Base-by-base conservation (phyloP, 495 filamentous ascomycete species). In the Penicillium chermesinum region DNA sequence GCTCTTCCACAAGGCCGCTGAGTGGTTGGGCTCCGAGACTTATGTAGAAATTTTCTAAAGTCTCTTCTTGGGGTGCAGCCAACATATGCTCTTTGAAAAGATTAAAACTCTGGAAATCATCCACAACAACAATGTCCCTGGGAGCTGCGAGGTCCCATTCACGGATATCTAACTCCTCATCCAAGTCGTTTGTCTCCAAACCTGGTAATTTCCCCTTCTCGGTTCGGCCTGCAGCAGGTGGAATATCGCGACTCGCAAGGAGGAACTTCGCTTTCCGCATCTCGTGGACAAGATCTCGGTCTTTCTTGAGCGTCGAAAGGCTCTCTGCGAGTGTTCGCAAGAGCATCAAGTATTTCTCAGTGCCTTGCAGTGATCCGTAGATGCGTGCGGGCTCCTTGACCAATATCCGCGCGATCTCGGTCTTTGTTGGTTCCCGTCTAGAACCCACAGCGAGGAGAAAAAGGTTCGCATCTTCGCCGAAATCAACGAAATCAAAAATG, bases 401-500 rank as follows among this genome's bases (percentile, higher is more conserved):
- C 25, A 91, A 72, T 59, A 91, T 78, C 8, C 78, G 72, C 2
- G 91, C 90, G 57, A 99, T 75, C 63, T 99, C 93, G 10, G 72
- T 59, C 45, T 84, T 91, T 2, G 83, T 95, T 0, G 94, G 94
- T 60, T 97, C 91, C 43, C 81, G 78, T 61, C 91, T 96, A 3
- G 89, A 89, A 2, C 94, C 94, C 46, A 88, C 85, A 41, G 84
- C 84, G 54, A 89, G 74, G 5, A 99, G 72, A 58, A 99, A 97
- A 0, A 84, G 70, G 55, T 97, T 96, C 2, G 89, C 91, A 57
- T 91, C 81, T 42, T 76, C 63, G 2, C 90, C 89, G 67, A 96
- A 96, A 62, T 96, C 86, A 3, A 97, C 89, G 66, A 95, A 99
- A 62, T 96, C 90, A 53, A 97, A 95, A 14, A 99, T 89, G 20